Evolutionary conservation across 805 yeast species (phyloP), one percentile per base, ranked within the genome.

Genomic region (Starmerella floris): DNA sequence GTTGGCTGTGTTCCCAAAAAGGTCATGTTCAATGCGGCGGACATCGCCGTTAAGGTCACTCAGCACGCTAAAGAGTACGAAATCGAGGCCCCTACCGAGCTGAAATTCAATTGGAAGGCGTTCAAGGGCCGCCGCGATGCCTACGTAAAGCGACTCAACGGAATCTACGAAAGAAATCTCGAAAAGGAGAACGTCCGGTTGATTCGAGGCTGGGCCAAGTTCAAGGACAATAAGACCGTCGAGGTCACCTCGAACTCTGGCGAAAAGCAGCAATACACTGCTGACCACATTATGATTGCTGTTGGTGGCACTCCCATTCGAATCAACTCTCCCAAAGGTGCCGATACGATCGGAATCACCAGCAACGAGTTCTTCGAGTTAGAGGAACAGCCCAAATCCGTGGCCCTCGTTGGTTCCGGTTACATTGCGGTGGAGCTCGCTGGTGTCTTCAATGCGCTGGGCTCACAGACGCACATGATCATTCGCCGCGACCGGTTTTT

Each of bases 1-100:
- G 97, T 88, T 35, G 99, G 99, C 19, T 91, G 99, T 70, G 98
- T 91, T 38, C 99, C 99, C 37, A 91, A 91, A 70, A 91, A 91
- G 62, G 84, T 91, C 36, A 87, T 91, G 96, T 91, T 98, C 98
- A 79, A 87, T 55, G 95, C 96, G 10, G 77, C 91, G 25, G 95
- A 87, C 55, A 64, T 83, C 61, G 96, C 96, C 17, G 72, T 73
- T 49, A 78, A 76, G 57, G 66, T 81, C 47, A 64, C 69, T 34
- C 79, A 83, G 37, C 43, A 50, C 32, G 94, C 94, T 47, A 67
- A 72, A 51, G 83, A 80, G 49, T 91, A 88, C 59, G 95, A 95
- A 0, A 79, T 91, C 51, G 70, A 66, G 41, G 76, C 74, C 36
- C 74, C 73, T 44, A 65, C 72, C 20, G 62, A 68, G n/a, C 54